These are phyloP conservation scores for Histomonas meleagridis DNA, from an alignment of 208 protist genomes.

Conservation along the genomic window DNA sequence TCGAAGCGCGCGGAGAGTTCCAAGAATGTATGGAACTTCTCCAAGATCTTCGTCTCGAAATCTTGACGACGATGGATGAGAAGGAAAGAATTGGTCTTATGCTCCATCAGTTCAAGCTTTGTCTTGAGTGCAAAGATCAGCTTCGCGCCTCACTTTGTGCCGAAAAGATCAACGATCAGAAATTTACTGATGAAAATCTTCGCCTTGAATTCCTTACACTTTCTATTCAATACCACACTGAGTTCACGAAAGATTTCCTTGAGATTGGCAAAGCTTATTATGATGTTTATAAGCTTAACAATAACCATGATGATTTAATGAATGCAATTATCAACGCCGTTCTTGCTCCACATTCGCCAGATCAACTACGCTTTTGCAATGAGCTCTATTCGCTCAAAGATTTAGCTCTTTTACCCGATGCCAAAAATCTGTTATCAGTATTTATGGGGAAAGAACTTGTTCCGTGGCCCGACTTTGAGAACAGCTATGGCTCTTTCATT, in stretches of 20 bases:
- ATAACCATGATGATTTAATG: neutral
- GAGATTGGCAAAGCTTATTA: neutral
- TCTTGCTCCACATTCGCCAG: neutral
- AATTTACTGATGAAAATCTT: neutral
- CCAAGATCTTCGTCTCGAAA: conserved; percentile 11
- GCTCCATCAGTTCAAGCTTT: conserved; percentile 22
- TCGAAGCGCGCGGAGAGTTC: neutral
- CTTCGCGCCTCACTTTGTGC: neutral
- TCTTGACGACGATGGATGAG: conserved; percentile 3
- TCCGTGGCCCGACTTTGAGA: neutral
- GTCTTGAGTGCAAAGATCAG: neutral
- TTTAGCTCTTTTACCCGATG: neutral
- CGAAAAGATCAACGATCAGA: neutral
- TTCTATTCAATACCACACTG: neutral
- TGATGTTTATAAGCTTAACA: neutral
- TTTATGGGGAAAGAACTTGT: conserved; percentile 1
- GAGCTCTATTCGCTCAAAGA: neutral
- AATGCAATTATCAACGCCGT: neutral
- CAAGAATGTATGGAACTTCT: neutral
- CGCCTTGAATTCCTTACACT: neutral
- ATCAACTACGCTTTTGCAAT: neutral
- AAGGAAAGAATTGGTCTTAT: neutral
- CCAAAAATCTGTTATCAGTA: neutral
- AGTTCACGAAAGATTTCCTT: neutral
- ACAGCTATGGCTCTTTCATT: neutral